Percentiles rank a stretch among this genome's conserved stretches.
Evolutionary conservation across 2,329 filamentous ascomycete species (phyloP).

Genomic region (Beauveria asiatica): DNA sequence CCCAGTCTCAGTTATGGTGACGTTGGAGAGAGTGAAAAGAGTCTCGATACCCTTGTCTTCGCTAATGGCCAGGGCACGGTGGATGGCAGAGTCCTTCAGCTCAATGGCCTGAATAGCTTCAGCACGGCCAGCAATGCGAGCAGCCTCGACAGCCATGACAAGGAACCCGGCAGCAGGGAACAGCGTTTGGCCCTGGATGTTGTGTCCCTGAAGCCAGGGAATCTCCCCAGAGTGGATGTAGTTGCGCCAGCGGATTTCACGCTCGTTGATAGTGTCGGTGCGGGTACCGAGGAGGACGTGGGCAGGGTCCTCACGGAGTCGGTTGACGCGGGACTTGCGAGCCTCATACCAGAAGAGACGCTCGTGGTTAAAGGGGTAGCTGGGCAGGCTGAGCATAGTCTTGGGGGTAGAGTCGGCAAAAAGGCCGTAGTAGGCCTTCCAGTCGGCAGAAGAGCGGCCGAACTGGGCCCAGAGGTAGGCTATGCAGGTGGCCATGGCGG

Average conservation of each 20-base stretch:
- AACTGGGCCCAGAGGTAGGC: conserved; percentile 11
- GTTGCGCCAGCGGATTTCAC: conserved; percentile 36
- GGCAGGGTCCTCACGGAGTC: conserved; percentile 27
- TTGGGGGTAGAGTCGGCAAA: conserved; percentile 10
- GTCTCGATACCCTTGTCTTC: conserved; percentile 13
- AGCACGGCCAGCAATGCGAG: conserved; percentile 13
- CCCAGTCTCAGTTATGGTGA: conserved; percentile 8
- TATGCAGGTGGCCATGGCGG: conserved; percentile 34
- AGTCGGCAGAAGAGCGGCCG: conserved; percentile 17
- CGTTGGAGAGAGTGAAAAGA: conserved; percentile 10
- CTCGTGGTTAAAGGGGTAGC: conserved; percentile 26
- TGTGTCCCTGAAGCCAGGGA: conserved; percentile 49
- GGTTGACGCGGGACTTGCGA: conserved; percentile 25
- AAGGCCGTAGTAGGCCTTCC: conserved; percentile 13
- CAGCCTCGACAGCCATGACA: conserved; percentile 35
- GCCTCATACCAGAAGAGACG: conserved; percentile 20
- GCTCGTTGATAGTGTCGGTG: conserved; percentile 13
- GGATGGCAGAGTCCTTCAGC: conserved; percentile 13
- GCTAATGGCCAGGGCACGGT: conserved; percentile 12
- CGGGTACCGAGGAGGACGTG: conserved; percentile 35
- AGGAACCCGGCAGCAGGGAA: conserved; percentile 38
- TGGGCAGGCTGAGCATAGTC: conserved; percentile 18
- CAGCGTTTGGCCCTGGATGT: conserved; percentile 40
- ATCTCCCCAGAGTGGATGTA: conserved; percentile 37
- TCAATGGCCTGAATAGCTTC: conserved; percentile 10